These are phyloP conservation scores for Pseudogymnoascus sp. DNA, from an alignment of 2,329 filamentous ascomycete species.

Conservation along the genomic window DNA sequence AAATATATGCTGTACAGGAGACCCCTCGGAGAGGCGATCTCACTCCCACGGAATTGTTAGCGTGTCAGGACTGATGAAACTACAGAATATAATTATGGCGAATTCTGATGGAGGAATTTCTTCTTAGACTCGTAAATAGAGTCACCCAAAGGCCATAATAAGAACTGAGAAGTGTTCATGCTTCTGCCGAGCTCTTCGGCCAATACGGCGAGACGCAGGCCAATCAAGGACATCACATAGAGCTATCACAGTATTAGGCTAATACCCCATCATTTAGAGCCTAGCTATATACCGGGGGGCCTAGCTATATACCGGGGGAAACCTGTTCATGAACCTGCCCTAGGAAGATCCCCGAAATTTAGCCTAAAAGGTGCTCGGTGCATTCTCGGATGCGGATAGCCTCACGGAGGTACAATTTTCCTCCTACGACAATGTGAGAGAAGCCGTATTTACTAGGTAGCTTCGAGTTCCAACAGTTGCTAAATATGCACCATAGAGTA, in stretches of 20 bases:
- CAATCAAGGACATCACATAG: not conserved
- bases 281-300: not conserved
- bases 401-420: not conserved
- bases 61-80: not conserved
- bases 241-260: not conserved
- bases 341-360: not conserved
- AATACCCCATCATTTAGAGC: not conserved
- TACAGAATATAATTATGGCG: not conserved
- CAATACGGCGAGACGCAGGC: not conserved
- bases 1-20: not conserved
- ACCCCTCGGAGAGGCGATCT: not conserved
- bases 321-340: not conserved
- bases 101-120: not conserved
- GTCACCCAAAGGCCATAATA: not conserved
- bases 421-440: not conserved
- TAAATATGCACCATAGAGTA: not conserved
- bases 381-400: not conserved
- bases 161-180: not conserved
- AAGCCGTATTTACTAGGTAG: not conserved
- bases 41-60: not conserved
- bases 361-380: not conserved
- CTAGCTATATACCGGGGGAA: not conserved
- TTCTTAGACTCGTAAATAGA: not conserved
- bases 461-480: not conserved
- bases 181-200: not conserved